A percentile compares a stretch with the other conserved stretches of the same genome.
These are phyloP conservation scores for Ottelia alismoides DNA, from an alignment of 106 monocot genomes.

Conservation along the genomic window DNA sequence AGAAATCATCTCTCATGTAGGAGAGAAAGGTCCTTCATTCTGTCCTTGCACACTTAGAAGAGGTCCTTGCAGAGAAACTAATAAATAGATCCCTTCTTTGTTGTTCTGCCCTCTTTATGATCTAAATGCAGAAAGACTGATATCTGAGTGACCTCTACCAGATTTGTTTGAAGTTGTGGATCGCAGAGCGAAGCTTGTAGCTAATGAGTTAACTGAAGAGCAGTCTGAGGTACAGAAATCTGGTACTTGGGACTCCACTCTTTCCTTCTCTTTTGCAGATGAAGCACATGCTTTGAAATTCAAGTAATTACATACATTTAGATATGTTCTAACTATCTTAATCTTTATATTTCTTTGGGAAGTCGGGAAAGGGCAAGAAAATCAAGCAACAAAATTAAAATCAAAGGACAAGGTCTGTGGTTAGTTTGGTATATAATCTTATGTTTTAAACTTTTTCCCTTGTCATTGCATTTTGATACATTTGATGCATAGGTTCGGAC, in stretches of 20 bases:
- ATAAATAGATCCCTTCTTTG: no score
- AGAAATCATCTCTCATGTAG: no score
- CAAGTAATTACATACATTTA: background rate
- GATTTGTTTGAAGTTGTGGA: constrained; percentile 94
- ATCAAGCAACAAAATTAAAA: constrained; percentile 29
- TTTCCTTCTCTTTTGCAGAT: background rate
- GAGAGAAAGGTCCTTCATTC: no score
- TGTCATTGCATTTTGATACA: background rate
- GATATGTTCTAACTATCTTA: background rate
- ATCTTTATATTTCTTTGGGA: background rate
- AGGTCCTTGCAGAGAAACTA: no score
- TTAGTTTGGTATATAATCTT: no score
- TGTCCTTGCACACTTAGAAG: no score
- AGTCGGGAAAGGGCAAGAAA: constrained; percentile 21
- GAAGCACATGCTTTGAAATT: background rate
- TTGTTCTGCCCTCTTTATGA: no score
- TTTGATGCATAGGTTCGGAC: constrained; percentile 24
- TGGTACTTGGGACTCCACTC: constrained; percentile 55
- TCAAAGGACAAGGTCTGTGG: constrained; percentile 60
- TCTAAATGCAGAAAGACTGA: no score
- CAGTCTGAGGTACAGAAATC: constrained; percentile 41
- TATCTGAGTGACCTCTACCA: no score
- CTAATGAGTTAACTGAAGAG: constrained; percentile 68
- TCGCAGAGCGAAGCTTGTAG: constrained; percentile 93
- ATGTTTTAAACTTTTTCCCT: background rate